Evolutionary conservation across 306 rosid genomes (phyloP), one percentile per base, ranked within the genome.

Genomic region (Sindora glabra): DNA sequence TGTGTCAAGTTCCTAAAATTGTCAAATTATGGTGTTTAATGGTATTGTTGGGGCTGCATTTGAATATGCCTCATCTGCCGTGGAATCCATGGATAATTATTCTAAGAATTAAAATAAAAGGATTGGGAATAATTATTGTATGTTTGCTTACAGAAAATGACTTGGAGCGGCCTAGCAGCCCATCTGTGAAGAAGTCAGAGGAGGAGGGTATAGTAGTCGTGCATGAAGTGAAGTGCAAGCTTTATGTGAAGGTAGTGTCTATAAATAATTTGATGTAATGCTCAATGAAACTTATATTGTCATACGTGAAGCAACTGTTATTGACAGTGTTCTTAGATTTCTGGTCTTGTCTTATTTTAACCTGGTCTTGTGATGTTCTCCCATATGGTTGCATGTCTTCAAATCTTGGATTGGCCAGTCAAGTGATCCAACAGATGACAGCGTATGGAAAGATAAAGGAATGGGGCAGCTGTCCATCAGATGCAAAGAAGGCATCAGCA

Each of bases 211-310:
- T 94, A 45, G 66, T 73, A 29, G 87, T 86, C 9, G 97, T 94
- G 29, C 90, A 94, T 77, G 97, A 94, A 81, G 90, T 82, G 73
- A 94, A 94, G 68, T 94, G 99, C 87, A 94, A 89, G 70, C 94
- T 94, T 63, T 89, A 84, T 68, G 89, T 86, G 70, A 94, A 94
- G 99, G 99, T 91, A 76, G 54, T 49, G n/a, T 10, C 48, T 54
- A 18, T 9, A 47, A 58, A 49, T 58, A n/a, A n/a, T n/a, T 56
- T 56, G 33, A 12, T 40, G 47, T 22, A 26, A 17, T 32, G 45
- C 51, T 8, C 27, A 45, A 27, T 23, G 48, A 60, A 57, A 10
- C 50, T 56, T 54, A 33, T 54, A 24, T 18, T 21, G 5, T 22
- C 5, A 8, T 36, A 6, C 47, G 27, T 45, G 64, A 27, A 53